Evolutionary conservation across 192 early-diverging fungal genomes (phyloP), one percentile per base, ranked within the genome.

Genomic region (Phlyctochytrium arcticum): DNA sequence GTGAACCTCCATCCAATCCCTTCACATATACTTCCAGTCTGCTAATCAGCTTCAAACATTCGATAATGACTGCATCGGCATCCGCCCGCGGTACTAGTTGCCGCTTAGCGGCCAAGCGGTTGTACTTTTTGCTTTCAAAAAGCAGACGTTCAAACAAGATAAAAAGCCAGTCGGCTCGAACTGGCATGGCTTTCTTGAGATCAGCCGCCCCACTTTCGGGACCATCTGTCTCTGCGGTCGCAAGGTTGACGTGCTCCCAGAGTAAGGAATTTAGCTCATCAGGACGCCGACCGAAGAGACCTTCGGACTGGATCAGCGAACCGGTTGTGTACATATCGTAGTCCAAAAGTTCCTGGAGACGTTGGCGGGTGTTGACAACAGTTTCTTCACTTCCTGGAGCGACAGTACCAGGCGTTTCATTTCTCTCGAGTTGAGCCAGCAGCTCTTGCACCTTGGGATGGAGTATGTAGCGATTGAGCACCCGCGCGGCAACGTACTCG

Each of bases 101-200:
- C 42, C 9, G 6, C 1, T 46, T 48, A 29, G 12, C 17, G 6
- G 42, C 59, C 12, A 44, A 0, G 39, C 21, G 39, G 4, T 27
- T 27, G 31, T 42, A 48, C 44, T 53, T 17, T 12, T 53, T 19
- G 27, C 17, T 32, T 21, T 69, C 67, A 10, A 6, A 24, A 21
- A 54, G 12, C 5, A 69, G 31, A 4, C 30, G 26, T 17, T 54
- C 37, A 36, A 69, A 54, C 3, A 44, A 34, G 15, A 36, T 19
- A 30, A 48, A 63, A 39, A 70, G 53, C 68, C 68, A 70, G 48
- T 70, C 68, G 7, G 3, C 6, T 19, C 68, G 59, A 8, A 56
- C 37, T 31, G 68, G 68, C 36, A 70, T 6, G 3, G 24, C 8
- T 17, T 10, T 19, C 24, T n/a, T 32, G n/a, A n/a, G n/a, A n/a